Conservation (phyloP, 1,284 basidiomycete species). For the Mixia osmundae region DNA sequence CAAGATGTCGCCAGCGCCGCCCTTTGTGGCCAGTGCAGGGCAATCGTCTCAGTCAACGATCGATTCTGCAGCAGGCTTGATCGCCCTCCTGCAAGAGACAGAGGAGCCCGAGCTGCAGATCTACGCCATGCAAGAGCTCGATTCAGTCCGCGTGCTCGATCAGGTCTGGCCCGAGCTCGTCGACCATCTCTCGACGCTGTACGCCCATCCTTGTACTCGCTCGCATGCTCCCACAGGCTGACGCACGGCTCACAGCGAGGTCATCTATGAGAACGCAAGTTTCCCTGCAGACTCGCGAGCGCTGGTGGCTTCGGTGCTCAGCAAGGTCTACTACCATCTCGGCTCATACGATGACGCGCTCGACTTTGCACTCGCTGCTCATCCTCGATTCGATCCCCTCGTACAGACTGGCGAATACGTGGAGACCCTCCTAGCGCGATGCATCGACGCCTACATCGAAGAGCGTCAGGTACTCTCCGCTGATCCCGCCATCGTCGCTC, state of each 20-base stretch:
- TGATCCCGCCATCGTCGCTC: not conserved
- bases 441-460: constrained; percentile 69
- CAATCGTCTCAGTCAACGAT: not conserved
- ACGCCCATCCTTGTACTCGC: constrained; percentile 1
- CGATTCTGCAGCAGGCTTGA: constrained; percentile 34
- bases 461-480: constrained; percentile 16
- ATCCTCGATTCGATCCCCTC: constrained; percentile 42
- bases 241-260: too few species aligned
- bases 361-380: constrained; percentile 76
- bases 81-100: constrained; percentile 66
- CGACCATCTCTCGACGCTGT: constrained; percentile 51
- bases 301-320: constrained; percentile 63
- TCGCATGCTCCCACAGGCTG: constrained; percentile 3
- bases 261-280: constrained; percentile 51
- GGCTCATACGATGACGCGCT: constrained; percentile 81
- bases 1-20: too few species aligned
- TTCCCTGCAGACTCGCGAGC: constrained; percentile 46
- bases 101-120: constrained; percentile 66
- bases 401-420: constrained; percentile 55
- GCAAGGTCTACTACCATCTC: constrained; percentile 89
- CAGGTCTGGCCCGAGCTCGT: constrained; percentile 96
- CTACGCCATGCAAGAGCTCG: constrained; percentile 63
- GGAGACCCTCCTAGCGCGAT: constrained; percentile 87
- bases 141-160: constrained; percentile 45
- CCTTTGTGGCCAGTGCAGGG: not conserved